Conservation (phyloP, 2,329 filamentous ascomycete genomes). For the Botrytis aclada region DNA sequence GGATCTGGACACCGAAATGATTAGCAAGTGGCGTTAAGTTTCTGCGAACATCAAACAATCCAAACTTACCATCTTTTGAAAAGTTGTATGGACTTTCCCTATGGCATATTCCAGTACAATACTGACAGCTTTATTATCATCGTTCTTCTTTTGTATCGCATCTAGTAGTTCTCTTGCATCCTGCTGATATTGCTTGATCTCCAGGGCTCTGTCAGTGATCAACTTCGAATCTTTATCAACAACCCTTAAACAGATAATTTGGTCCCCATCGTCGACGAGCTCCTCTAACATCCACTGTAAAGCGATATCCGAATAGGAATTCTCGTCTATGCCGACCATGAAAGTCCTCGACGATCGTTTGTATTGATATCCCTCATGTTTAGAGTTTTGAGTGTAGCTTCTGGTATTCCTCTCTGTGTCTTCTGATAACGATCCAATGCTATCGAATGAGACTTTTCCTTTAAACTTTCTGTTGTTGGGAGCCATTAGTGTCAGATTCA, state of each 20-base stretch:
- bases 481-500: constrained; percentile 19
- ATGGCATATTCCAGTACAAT: constrained; percentile 69
- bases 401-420: constrained; percentile 55
- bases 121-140: constrained; percentile 67
- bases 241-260: constrained; percentile 69
- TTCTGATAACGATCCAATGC: constrained; percentile 61
- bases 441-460: constrained; percentile 70
- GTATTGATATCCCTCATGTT: constrained; percentile 68
- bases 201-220: constrained; percentile 55
- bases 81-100: constrained; percentile 68
- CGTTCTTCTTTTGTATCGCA: constrained; percentile 65
- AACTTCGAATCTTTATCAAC: constrained; percentile 69
- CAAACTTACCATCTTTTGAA: constrained; percentile 65
- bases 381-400: constrained; percentile 67
- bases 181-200: constrained; percentile 59
- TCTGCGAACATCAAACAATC: neutral
- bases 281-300: constrained; percentile 73
- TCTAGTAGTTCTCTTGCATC: constrained; percentile 64
- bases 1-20: constrained; percentile 49
- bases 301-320: constrained; percentile 72
- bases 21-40: constrained; percentile 19
- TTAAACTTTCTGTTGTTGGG: constrained; percentile 52
- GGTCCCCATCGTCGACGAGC: constrained; percentile 73
- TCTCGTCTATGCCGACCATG: constrained; percentile 69
- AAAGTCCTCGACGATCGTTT: constrained; percentile 67